Conservation (phyloP, 345 rosid species). For the Eucalyptus tenuipes region DNA sequence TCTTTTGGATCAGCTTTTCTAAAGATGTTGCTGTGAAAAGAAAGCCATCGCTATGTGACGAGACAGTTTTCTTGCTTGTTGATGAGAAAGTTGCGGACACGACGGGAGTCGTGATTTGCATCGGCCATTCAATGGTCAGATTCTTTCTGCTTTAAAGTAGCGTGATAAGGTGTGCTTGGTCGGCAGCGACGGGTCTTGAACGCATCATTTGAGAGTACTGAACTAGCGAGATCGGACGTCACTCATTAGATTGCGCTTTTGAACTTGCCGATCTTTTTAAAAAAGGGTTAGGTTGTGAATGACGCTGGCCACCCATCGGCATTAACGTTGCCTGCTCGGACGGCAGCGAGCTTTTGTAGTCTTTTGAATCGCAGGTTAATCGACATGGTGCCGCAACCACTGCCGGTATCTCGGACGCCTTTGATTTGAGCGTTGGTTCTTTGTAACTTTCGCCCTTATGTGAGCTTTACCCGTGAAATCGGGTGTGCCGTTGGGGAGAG, state of each 20-base stretch:
- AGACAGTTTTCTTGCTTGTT: not conserved
- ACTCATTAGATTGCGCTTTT: not conserved
- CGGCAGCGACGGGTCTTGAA: not conserved
- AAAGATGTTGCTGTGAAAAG: not conserved
- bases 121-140: not conserved
- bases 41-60: not conserved
- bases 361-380: not conserved
- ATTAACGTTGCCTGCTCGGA: not conserved
- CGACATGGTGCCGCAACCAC: not conserved
- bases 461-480: not conserved
- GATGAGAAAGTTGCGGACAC: not conserved
- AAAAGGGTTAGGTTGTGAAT: not conserved
- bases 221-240: not conserved
- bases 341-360: rapidly evolving
- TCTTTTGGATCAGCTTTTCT: not conserved
- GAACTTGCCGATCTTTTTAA: not conserved
- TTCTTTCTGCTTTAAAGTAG: not conserved
- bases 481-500: not conserved
- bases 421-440: not conserved
- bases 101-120: not conserved
- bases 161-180: not conserved
- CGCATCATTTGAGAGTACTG: not conserved
- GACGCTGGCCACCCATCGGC: not conserved
- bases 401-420: not conserved
- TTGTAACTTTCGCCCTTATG: not conserved